Conservation (phyloP, 2,329 filamentous ascomycete genomes). For the Trichoderma simmonsii region DNA sequence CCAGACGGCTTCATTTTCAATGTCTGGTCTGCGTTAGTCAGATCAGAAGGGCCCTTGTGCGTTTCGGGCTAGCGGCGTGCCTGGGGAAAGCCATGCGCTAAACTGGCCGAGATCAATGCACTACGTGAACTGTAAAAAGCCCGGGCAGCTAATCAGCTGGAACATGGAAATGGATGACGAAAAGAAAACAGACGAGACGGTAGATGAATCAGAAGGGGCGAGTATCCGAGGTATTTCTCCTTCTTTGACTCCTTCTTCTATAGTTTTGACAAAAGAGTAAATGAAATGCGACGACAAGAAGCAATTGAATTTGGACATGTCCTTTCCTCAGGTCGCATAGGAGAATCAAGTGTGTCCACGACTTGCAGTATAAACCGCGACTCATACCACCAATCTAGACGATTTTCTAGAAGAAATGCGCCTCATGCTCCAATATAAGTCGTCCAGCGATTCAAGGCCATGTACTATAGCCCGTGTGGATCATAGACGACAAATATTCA, state of each 20-base stretch:
- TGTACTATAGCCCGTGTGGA: background rate
- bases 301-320: background rate
- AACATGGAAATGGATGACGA: background rate
- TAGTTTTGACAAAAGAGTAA: background rate
- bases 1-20: background rate
- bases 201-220: background rate
- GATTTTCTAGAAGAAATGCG: background rate
- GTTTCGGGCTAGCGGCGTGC: constrained; percentile 1
- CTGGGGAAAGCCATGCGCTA: background rate
- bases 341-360: background rate
- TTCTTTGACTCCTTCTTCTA: background rate
- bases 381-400: background rate
- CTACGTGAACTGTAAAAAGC: background rate
- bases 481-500: background rate
- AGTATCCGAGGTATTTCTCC: background rate
- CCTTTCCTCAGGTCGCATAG: background rate
- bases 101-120: background rate
- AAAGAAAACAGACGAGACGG: background rate
- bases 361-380: background rate
- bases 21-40: background rate
- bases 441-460: background rate
- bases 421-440: background rate
- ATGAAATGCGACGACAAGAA: background rate
- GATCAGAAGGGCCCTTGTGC: background rate
- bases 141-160: background rate